Percentiles rank a stretch among this genome's conserved stretches.
phyloP scores from a whole-genome alignment of 2,329 filamentous ascomycete genomes.

The Xylogone sp. region DNA sequence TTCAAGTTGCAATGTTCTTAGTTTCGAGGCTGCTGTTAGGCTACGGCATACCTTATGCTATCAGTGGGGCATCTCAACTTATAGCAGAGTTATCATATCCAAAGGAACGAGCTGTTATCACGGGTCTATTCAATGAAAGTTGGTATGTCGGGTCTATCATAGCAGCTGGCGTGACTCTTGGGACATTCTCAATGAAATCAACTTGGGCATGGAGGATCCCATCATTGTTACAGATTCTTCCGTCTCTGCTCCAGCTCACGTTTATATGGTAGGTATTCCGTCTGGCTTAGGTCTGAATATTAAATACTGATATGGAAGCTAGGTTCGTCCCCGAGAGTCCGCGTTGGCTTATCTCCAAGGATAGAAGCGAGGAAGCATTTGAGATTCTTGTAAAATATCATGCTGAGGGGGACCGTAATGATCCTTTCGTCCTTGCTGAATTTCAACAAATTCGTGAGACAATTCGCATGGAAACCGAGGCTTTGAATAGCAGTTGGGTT shows the following conservation, averaged over 20 bases:
- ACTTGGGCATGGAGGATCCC: slow-evolving; percentile 30
- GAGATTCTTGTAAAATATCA: slow-evolving; percentile 50
- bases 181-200: slow-evolving; percentile 27
- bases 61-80: slow-evolving; percentile 30
- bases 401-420: slow-evolving; percentile 40
- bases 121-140: slow-evolving; percentile 27
- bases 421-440: slow-evolving; percentile 36
- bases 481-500: slow-evolving; percentile 26
- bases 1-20: slow-evolving; percentile 27
- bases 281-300: neutral
- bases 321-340: slow-evolving; percentile 19
- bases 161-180: slow-evolving; percentile 29
- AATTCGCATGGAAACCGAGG: slow-evolving; percentile 28
- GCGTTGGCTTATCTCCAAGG: slow-evolving; percentile 45
- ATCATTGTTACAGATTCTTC: slow-evolving; percentile 25
- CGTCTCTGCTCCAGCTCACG: slow-evolving; percentile 7
- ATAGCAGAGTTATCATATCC: slow-evolving; percentile 34
- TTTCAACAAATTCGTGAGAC: slow-evolving; percentile 33
- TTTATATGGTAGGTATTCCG: slow-evolving; percentile 1
- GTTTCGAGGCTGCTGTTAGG: slow-evolving; percentile 29
- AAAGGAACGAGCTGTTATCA: slow-evolving; percentile 28
- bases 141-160: slow-evolving; percentile 29
- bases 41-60: slow-evolving; percentile 31
- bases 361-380: slow-evolving; percentile 46
- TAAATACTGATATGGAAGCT: neutral